Percentiles rank a stretch among this genome's conserved stretches.
phyloP scores from a whole-genome alignment of 2,329 filamentous ascomycete genomes.

The Cyanodermella asteris region DNA sequence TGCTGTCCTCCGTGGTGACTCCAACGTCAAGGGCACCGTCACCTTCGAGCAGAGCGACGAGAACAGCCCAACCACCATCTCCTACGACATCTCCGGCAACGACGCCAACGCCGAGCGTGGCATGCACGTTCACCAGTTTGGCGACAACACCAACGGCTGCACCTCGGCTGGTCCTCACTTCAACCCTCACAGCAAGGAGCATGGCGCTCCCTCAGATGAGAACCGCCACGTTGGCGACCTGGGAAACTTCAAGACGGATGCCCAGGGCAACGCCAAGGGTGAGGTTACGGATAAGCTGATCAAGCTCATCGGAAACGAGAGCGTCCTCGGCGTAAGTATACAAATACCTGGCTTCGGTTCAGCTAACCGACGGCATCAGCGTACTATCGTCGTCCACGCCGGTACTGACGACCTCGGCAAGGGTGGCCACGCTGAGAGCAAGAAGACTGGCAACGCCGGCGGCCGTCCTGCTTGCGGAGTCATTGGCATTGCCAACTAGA shows the following conservation, averaged over 20 bases:
- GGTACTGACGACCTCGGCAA: conserved; percentile 94
- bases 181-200: conserved; percentile 85
- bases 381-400: conserved; percentile 82
- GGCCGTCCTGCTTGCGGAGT: conserved; percentile 87
- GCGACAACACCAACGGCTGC: conserved; percentile 99
- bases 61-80: conserved; percentile 60
- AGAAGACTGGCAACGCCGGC: conserved; percentile 96
- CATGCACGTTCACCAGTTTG: conserved; percentile 97
- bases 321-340: conserved; percentile 62
- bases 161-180: conserved; percentile 96
- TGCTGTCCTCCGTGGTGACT: conserved; percentile 92
- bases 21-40: conserved; percentile 81
- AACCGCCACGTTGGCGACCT: conserved; percentile 91
- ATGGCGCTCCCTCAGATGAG: conserved; percentile 67
- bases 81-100: conserved; percentile 81
- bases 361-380: conserved; percentile 27
- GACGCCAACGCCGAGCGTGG: conserved; percentile 91
- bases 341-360: too few species aligned
- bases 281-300: conserved; percentile 57
- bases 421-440: conserved; percentile 79
- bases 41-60: conserved; percentile 85
- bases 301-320: conserved; percentile 92
- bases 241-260: conserved; percentile 92
- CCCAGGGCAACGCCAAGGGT: conserved; percentile 72
- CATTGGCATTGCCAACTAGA: conserved; percentile 50